Conservation (phyloP, 1,284 basidiomycete species). For the Leucoagaricus sp. region DNA sequence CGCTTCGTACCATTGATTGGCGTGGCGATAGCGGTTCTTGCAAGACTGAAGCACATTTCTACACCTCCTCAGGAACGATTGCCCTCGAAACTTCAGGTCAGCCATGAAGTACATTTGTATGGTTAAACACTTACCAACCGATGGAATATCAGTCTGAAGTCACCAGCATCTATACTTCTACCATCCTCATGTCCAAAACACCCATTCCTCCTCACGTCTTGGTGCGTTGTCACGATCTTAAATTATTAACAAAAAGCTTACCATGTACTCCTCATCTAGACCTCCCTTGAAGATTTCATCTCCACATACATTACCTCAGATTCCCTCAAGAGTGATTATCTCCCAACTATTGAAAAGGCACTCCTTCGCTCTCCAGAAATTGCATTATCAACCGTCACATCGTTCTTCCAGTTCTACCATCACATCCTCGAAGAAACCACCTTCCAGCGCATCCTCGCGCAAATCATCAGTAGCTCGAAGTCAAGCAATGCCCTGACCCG, state of each 20-base stretch:
- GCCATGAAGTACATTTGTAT: conserved; percentile 6
- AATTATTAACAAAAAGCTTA: background rate
- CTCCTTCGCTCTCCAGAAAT: conserved; percentile 75
- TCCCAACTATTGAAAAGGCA: conserved; percentile 75
- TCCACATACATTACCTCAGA: conserved; percentile 46
- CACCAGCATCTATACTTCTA: conserved; percentile 49
- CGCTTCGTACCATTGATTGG: conserved; percentile 57
- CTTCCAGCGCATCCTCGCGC: conserved; percentile 66
- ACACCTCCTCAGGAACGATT: conserved; percentile 43
- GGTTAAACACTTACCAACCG: too few relatives aligned
- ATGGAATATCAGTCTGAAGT: conserved; percentile 49
- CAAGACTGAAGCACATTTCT: conserved; percentile 56
- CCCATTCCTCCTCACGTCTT: conserved; percentile 49
- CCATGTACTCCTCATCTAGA: conserved; percentile 11
- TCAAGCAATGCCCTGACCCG: conserved; percentile 74
- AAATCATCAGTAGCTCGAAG: conserved; percentile 73
- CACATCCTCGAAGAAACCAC: conserved; percentile 53
- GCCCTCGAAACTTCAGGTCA: conserved; percentile 46
- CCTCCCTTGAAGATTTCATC: conserved; percentile 64
- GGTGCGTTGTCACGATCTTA: conserved; percentile 33
- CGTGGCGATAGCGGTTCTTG: conserved; percentile 59
- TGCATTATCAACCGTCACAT: conserved; percentile 57
- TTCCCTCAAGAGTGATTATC: conserved; percentile 51
- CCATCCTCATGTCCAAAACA: conserved; percentile 60
- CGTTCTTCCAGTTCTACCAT: conserved; percentile 59